Percentiles rank a stretch among this genome's conserved stretches.
Conservation (phyloP, 108 stramenopile genomes). For the Cyclotella cryptica region DNA sequence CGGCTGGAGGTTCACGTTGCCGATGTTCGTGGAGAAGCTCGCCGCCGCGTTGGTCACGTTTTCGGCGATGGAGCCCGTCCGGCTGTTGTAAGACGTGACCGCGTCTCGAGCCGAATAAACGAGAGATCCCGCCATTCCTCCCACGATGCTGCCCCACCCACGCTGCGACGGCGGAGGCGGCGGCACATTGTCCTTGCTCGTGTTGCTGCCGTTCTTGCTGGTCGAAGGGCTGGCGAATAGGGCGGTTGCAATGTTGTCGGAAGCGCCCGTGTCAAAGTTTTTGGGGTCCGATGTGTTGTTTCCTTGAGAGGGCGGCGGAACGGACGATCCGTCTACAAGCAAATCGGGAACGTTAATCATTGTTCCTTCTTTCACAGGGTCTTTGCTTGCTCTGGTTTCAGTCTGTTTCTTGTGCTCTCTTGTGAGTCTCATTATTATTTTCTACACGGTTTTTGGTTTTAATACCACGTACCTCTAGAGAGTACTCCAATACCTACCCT, state of each 20-base stretch:
- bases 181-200: neutral
- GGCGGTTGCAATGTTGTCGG: conserved; percentile 25
- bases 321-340: neutral
- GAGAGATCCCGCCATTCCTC: too few relatives aligned
- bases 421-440: too few relatives aligned
- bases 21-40: neutral
- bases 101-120: too few relatives aligned
- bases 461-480: too few relatives aligned
- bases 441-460: too few relatives aligned
- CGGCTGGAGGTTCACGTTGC: conserved; percentile 1
- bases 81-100: too few relatives aligned
- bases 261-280: neutral
- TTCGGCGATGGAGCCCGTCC: neutral
- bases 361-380: too few relatives aligned
- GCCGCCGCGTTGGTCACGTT: neutral
- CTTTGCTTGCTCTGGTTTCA: too few relatives aligned
- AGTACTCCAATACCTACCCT: too few relatives aligned
- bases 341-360: conserved; percentile 8
- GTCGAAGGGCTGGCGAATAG: neutral
- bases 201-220: neutral
- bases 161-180: neutral
- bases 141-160: too few relatives aligned
- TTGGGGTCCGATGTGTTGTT: neutral
- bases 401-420: too few relatives aligned
- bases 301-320: too few relatives aligned